phyloP scores from a whole-genome alignment of 768 basidiomycete species.

The Mycena haematopus region DNA sequence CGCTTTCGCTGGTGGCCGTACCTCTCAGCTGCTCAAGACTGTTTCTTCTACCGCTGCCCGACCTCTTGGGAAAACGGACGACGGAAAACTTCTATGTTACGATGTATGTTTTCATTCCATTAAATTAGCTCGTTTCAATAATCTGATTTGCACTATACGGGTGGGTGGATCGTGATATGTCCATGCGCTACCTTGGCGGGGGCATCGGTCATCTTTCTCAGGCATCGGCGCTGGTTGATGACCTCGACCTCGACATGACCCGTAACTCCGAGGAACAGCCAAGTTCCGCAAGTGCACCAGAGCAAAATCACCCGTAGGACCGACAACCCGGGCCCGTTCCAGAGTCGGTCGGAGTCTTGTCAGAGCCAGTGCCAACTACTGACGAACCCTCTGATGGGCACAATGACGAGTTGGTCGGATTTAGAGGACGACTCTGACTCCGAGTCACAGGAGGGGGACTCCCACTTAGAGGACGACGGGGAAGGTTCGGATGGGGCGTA shows the following conservation, averaged over 20 bases:
- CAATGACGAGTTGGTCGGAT: neutral
- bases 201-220: neutral
- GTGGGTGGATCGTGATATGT: constrained; percentile 11
- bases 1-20: neutral
- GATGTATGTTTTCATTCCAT: neutral
- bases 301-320: too few species aligned
- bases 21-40: neutral
- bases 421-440: neutral
- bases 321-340: neutral
- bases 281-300: too few species aligned
- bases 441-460: neutral
- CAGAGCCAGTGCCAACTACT: neutral
- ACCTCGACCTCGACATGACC: neutral
- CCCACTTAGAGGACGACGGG: neutral
- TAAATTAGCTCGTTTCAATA: neutral
- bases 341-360: neutral
- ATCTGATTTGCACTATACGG: neutral
- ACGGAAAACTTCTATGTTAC: constrained; percentile 9
- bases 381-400: too few species aligned
- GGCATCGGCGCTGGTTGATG: neutral
- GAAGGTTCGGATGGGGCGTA: neutral
- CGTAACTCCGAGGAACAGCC: too few species aligned
- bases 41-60: neutral
- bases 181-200: constrained; percentile 1
- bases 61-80: neutral